phyloP scores from a whole-genome alignment of 495 filamentous ascomycete genomes.

The Penicillium egyptiacum region DNA sequence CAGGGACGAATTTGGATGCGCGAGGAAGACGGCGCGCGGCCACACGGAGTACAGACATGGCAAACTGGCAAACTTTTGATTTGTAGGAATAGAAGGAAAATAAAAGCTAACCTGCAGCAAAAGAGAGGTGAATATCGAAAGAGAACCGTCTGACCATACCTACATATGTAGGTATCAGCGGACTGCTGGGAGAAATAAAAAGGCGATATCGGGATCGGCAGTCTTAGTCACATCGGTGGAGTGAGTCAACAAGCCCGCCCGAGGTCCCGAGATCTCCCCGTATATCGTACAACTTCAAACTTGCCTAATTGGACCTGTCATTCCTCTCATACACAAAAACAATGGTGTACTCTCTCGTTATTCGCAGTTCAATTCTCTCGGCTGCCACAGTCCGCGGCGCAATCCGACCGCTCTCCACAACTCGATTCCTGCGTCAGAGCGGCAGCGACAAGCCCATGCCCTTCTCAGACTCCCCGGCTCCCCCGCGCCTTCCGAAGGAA shows the following conservation, averaged over 20 bases:
- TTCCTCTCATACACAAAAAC: slow-evolving; percentile 10
- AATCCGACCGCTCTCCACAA: slow-evolving; percentile 39
- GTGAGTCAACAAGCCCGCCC: slow-evolving; percentile 22
- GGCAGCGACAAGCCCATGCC: slow-evolving; percentile 37
- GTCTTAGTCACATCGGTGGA: slow-evolving; percentile 29
- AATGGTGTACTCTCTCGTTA: slow-evolving; percentile 19
- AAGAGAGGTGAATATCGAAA: slow-evolving; percentile 6
- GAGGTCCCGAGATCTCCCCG: slow-evolving; percentile 2
- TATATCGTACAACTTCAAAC: slow-evolving; percentile 4
- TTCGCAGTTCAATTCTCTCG: slow-evolving; percentile 24
- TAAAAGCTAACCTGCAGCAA: neutral
- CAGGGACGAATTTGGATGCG: slow-evolving; percentile 32
- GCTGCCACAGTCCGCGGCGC: slow-evolving; percentile 20
- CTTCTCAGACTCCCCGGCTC: slow-evolving; percentile 60
- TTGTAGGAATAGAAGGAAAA: slow-evolving; percentile 5
- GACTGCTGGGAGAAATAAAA: slow-evolving; percentile 23
- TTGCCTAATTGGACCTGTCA: slow-evolving; percentile 8
- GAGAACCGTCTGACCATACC: slow-evolving; percentile 1
- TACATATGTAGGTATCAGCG: too few relatives aligned
- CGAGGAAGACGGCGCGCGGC: slow-evolving; percentile 44
- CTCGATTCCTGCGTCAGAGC: slow-evolving; percentile 28
- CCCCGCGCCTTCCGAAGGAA: slow-evolving; percentile 79
- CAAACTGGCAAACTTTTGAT: slow-evolving; percentile 17
- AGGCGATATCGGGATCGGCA: slow-evolving; percentile 41
- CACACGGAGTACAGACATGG: slow-evolving; percentile 34